Evolutionary conservation across 352 stramenopile species (phyloP).

Genomic region (Globisporangium megalacanthum): DNA sequence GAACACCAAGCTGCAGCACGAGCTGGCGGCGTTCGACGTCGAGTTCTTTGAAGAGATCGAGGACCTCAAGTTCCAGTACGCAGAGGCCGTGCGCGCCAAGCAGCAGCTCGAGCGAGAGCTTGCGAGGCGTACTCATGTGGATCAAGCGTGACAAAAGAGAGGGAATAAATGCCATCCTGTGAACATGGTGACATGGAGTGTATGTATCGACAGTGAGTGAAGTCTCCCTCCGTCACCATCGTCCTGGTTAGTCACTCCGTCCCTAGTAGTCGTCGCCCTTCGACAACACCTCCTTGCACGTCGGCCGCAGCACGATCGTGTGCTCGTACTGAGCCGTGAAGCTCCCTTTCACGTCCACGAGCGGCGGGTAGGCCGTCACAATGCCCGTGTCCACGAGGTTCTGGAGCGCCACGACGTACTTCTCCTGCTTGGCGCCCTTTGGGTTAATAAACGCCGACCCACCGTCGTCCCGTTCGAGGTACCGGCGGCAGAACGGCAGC

Average conservation of each 20-base stretch:
- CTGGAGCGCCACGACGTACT: constrained; percentile 91
- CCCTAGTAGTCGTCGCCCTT: constrained; percentile 94
- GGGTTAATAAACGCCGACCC: constrained; percentile 74
- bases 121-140: neutral
- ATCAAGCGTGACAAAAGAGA: too few relatives aligned
- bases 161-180: too few relatives aligned
- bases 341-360: constrained; percentile 90
- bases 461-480: constrained; percentile 91
- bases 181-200: too few relatives aligned
- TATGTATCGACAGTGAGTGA: too few relatives aligned
- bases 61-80: constrained; percentile 94
- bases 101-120: constrained; percentile 40
- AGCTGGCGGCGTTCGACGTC: constrained; percentile 89
- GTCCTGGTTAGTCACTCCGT: too few relatives aligned
- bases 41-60: constrained; percentile 97
- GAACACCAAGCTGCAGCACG: constrained; percentile 63
- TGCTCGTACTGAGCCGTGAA: constrained; percentile 98
- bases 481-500: constrained; percentile 91
- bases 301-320: constrained; percentile 92
- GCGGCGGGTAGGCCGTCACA: constrained; percentile 89
- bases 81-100: constrained; percentile 80
- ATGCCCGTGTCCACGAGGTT: constrained; percentile 93
- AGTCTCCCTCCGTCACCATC: too few relatives aligned
- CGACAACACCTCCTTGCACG: constrained; percentile 95
- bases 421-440: constrained; percentile 84